phyloP scores from a whole-genome alignment of 352 stramenopile species.

The Pythium phragmitis region DNA sequence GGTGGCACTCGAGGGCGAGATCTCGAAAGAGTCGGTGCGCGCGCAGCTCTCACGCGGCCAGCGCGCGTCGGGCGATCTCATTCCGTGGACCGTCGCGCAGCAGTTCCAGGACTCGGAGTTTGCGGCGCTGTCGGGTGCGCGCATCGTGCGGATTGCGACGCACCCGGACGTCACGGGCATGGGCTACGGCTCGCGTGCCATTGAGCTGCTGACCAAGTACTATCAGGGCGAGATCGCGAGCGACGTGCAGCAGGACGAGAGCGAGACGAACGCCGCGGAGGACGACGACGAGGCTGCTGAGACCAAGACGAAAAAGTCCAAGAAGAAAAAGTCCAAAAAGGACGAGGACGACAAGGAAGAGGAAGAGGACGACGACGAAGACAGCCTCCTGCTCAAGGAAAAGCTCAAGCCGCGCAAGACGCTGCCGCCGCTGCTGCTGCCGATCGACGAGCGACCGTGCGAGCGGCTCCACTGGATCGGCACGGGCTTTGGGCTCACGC shows the following conservation, averaged over 20 bases:
- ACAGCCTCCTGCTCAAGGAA: conserved; percentile 62
- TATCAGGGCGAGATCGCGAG: conserved; percentile 96
- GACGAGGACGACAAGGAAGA: conserved; percentile 31
- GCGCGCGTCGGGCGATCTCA: conserved; percentile 96
- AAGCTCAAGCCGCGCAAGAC: conserved; percentile 96
- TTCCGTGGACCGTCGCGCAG: conserved; percentile 99
- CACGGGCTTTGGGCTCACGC: conserved; percentile 97
- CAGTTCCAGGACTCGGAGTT: conserved; percentile 99
- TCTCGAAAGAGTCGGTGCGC: conserved; percentile 95
- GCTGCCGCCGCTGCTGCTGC: conserved; percentile 95
- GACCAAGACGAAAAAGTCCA: conserved; percentile 35
- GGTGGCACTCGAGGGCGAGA: conserved; percentile 96
- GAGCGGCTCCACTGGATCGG: conserved; percentile 98
- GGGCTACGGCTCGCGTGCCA: conserved; percentile 96
- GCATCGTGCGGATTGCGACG: conserved; percentile 98
- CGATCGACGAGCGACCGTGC: conserved; percentile 92
- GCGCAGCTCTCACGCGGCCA: conserved; percentile 95
- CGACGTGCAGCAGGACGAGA: conserved; percentile 32
- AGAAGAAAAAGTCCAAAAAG: conserved; percentile 31
- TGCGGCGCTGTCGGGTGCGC: conserved; percentile 94
- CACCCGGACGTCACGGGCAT: conserved; percentile 96
- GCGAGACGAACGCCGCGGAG: conserved; percentile 28
- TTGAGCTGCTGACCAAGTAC: conserved; percentile 96
- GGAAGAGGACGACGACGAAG: conserved; percentile 28
- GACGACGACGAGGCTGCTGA: conserved; percentile 24